Evolutionary conservation across 768 basidiomycete species (phyloP), one percentile per base, ranked within the genome.

Genomic region (Mycena pura): DNA sequence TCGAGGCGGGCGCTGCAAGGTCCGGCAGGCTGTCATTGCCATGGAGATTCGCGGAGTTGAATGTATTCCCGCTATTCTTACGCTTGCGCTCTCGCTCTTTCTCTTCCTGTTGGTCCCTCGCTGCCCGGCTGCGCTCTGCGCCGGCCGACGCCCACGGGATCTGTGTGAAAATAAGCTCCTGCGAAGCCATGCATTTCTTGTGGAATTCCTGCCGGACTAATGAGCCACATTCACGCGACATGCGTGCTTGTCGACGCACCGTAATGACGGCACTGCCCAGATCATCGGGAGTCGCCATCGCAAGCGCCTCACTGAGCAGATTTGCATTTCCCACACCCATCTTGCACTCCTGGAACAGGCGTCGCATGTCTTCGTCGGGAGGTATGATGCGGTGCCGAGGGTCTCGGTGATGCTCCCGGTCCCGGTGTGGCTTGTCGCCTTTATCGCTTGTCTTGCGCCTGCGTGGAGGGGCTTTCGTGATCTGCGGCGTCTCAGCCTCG

Each of bases 61-160:
- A 47, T 53, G 19, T 58, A 68, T 49, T 60, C 71, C 55, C 58
- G 64, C 57, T 52, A 19, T 70, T 67, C 48, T 72, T 68, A 14
- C 63, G 51, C 57, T 71, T 70, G 40, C 63, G 66, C 46, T n/a
- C n/a, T n/a, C n/a, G n/a, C n/a, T 62, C 67, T 19, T 69, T 22
- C 15, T 57, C 46, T 90, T 44, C 60, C 40, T 58, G 46, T 31
- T 38, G 43, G 21, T 62, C 60, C 40, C 51, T 57, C 13, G 45
- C 44, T 6, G 13, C 64, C 9, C 58, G 48, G 34, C 54, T 56
- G 17, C 85, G 85, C 65, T 91, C 89, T 3, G 93, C 94, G n/a
- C 88, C 84, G 2, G 92, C 87, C 24, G 88, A 84, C 3, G 95
- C 95, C 95, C 95, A 96, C 7, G 91, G 87, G 68, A 96, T 95